A percentile compares a stretch with the other conserved stretches of the same genome.
Conservation (phyloP, 352 stramenopile species). For the Blastocystis sp. region DNA sequence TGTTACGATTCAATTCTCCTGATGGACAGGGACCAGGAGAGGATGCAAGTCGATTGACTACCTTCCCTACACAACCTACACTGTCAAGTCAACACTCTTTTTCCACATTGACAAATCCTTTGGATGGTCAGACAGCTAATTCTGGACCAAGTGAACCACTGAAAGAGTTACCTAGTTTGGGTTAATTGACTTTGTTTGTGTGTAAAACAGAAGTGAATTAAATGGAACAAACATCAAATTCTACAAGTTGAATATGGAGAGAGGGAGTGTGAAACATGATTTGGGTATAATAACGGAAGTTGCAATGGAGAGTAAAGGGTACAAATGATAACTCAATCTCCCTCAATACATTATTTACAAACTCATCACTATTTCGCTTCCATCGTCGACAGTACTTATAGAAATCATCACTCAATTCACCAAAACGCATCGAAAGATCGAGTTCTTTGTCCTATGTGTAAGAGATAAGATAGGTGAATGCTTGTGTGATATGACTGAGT, state of each 20-base stretch:
- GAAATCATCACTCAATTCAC: slow-evolving; percentile 50
- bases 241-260: background rate
- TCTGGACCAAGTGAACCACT: background rate
- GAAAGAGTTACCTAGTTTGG: slow-evolving; percentile 23
- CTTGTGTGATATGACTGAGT: background rate
- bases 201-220: background rate
- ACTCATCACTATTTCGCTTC: slow-evolving; percentile 4
- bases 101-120: too few species aligned
- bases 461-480: background rate
- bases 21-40: too few species aligned
- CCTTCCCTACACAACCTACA: too few species aligned
- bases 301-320: background rate
- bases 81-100: too few species aligned
- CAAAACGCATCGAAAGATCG: slow-evolving; percentile 32
- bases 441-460: background rate
- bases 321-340: background rate
- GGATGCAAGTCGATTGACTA: too few species aligned
- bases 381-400: slow-evolving; percentile 57
- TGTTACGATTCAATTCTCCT: too few species aligned
- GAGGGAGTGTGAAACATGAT: background rate
- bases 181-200: slow-evolving; percentile 10
- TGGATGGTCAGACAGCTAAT: too few species aligned
- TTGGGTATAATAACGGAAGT: slow-evolving; percentile 35
- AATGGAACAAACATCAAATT: slow-evolving; percentile 4
- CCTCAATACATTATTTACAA: background rate